A percentile compares a stretch with the other conserved stretches of the same genome.
phyloP scores from a whole-genome alignment of 176 grass and related monocot genomes.

The Panicum miliaceum region DNA sequence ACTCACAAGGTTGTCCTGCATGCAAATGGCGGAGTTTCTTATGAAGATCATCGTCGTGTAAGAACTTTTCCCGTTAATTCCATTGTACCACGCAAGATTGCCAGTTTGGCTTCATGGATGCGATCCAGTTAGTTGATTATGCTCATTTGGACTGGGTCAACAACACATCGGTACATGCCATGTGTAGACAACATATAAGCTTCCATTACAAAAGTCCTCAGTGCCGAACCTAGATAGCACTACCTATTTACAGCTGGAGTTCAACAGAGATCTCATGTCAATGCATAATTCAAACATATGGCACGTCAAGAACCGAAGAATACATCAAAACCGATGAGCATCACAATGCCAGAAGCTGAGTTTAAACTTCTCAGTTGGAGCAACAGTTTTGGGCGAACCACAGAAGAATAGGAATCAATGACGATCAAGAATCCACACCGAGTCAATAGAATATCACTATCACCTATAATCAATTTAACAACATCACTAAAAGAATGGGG shows the following conservation, averaged over 20 bases:
- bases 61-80: neutral
- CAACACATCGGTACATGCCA: neutral
- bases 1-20: neutral
- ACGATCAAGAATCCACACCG: conserved; percentile 24
- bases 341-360: conserved; percentile 4
- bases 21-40: conserved; percentile 22
- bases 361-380: conserved; percentile 28
- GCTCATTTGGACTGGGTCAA: neutral
- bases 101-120: conserved; percentile 23
- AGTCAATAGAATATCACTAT: conserved; percentile 30
- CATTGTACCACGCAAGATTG: neutral
- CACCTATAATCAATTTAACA: conserved; percentile 62
- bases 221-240: neutral
- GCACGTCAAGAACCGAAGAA: neutral
- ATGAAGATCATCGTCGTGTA: neutral
- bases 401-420: conserved; percentile 26
- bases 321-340: neutral
- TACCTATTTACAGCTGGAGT: neutral
- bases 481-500: conserved; percentile 56
- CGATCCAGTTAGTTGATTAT: neutral
- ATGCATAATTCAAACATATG: conserved; percentile 12
- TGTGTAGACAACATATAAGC: conserved; percentile 6
- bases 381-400: neutral
- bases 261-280: neutral
- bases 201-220: conserved; percentile 1